Evolutionary conservation across 2,329 filamentous ascomycete species (phyloP).

Genomic region (Fusarium sp.): DNA sequence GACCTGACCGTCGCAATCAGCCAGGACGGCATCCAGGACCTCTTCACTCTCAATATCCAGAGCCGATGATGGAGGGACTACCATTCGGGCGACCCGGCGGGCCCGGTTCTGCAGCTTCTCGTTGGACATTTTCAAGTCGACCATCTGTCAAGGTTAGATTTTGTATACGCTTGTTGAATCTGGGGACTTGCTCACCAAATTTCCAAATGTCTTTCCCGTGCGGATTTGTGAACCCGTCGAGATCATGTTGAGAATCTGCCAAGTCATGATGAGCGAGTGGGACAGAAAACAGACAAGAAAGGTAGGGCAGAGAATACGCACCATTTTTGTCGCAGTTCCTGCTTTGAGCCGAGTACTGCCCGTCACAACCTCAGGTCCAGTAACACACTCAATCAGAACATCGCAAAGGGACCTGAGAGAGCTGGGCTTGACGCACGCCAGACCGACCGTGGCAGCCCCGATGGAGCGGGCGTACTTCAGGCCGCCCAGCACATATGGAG

Average conservation of each 20-base stretch:
- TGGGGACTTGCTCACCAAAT: not conserved
- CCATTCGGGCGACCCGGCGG: not conserved
- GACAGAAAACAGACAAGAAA: not conserved
- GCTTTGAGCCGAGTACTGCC: conserved; percentile 10
- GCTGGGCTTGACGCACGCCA: conserved; percentile 9
- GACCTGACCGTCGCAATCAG: conserved; percentile 17
- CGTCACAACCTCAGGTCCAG: conserved; percentile 9
- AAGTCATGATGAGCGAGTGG: not conserved
- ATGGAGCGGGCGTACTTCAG: conserved; percentile 5
- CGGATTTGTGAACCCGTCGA: not conserved
- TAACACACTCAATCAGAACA: conserved; percentile 10
- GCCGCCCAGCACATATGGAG: conserved; percentile 31
- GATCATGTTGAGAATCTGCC: not conserved
- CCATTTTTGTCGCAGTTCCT: conserved; percentile 16
- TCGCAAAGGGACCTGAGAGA: not conserved
- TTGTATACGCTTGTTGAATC: not conserved
- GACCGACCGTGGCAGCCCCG: conserved; percentile 4
- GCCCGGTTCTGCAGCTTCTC: not conserved
- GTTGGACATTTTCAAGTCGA: not conserved
- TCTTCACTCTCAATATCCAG: conserved; percentile 5
- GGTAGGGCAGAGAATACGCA: not conserved
- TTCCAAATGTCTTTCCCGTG: not conserved
- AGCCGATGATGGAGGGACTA: conserved; percentile 9
- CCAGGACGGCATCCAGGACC: conserved; percentile 6
- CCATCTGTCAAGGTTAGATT: not conserved